Evolutionary conservation across 495 filamentous ascomycete genomes (phyloP), one percentile per base, ranked within the genome.

Genomic region (Penicillium steckii): DNA sequence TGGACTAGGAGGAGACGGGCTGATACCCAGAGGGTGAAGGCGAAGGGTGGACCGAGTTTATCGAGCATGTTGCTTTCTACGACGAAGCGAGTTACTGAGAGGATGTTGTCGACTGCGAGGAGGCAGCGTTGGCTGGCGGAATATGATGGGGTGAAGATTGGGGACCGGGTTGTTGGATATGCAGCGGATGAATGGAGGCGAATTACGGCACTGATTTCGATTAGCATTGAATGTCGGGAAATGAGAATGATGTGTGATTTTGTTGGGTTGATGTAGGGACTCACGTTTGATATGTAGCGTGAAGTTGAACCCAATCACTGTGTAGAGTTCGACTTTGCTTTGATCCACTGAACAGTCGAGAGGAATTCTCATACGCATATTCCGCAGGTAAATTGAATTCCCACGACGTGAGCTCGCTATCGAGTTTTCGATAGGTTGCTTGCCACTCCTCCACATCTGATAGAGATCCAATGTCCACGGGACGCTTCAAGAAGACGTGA

Each of bases 21-120:
- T n/a, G 89, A 89, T 23, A 95, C 91, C 91, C 91, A 96, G 26
- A 96, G 74, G 2, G 89, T 89, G 64, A 95, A 96, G 12, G 90
- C 89, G 59, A 95, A 95, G 0, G 89, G 90, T 1, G 90, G 89
- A 0, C 91, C 91, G 12, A 96, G 82, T 59, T 91, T 89, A 43
- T 80, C 78, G 15, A 96, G 75, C 64, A 94, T 80, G 55, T 80
- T 80, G 56, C 90, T 84, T 30, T 80, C 78, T 25, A 86, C 79
- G 12, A 93, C 88, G 60, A 88, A 88, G 22, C 83, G 82, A 26
- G 85, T 85, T 1, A 95, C 78, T 0, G 85, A 86, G 29, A 85
- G 77, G 38, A 95, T 90, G 59, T 90, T 91, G 59, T 95, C 88
- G 19, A 92, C 91, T 3, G 91, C 90, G 8, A 82, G 77, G 29